Evolutionary conservation across 2,329 filamentous ascomycete species (phyloP), one percentile per base, ranked within the genome.

Genomic region (Orbilia quercus): DNA sequence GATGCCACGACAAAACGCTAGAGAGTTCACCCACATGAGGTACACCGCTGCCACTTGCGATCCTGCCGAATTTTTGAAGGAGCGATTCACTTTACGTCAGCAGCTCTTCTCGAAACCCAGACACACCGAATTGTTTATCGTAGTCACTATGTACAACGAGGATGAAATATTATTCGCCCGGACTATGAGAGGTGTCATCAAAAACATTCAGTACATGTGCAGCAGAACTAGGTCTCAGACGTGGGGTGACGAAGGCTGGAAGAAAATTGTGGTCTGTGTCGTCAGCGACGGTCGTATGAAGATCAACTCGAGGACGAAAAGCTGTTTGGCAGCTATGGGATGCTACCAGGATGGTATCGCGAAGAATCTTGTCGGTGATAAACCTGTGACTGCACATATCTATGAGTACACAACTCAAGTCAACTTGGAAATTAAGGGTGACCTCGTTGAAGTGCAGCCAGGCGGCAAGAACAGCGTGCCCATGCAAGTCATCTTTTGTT

Each of bases 131-230:
- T 81, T 91, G 9, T 90, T 91, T 80, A 90, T 91, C 75, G 88
- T 87, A 11, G 84, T 91, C 57, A 91, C 89, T 36, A 90, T 90
- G 88, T 99, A 99, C 84, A 99, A 99, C 79, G 95, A 99, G 79
- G 94, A 99, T 80, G 95, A 99, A 78, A 89, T 98, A 76, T 84
- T 97, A 71, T 97, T 99, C 80, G 92, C 95, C 22, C 89, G 95
- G 44, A 98, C 95, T 2, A 91, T 99, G 91, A 91, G 89, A 54
- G 95, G 95, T 81, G 92, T 99, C 3, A 94, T 98, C 84, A 98
- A 99, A 83, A 99, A 99, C 81, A 91, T 99, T 77, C 94, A 97
- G 81, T 93, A 94, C 84, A 97, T 99, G 91, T 97, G 95, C 82
- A 92, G 91, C 73, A 88, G 94, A 54, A 92, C 89, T 48, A 92